phyloP scores from a whole-genome alignment of 2,329 filamentous ascomycete genomes.

The Colletotrichum theobromicola region DNA sequence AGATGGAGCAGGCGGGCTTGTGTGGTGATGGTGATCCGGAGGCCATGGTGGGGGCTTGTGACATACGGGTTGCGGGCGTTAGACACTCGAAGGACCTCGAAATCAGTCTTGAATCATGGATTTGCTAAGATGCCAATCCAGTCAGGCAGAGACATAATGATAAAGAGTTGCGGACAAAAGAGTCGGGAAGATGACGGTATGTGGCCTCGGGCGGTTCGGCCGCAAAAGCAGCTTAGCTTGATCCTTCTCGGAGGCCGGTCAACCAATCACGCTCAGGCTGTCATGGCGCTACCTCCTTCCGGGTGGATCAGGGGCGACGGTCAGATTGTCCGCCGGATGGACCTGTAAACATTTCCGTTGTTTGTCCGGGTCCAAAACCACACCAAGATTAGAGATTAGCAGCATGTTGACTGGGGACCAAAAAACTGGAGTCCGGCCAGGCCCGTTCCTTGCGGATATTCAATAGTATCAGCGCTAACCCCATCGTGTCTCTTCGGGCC shows the following conservation, averaged over 20 bases:
- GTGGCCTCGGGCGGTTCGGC: not conserved
- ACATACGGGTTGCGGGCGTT: not conserved
- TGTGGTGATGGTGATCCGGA: not conserved
- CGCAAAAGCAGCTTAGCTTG: not conserved
- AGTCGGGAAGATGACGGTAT: not conserved
- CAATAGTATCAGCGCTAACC: not conserved
- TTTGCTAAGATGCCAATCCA: not conserved
- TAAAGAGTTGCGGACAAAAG: not conserved
- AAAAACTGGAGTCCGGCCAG: not conserved
- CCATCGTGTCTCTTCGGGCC: not conserved
- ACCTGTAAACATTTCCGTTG: not conserved
- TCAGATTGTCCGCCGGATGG: not conserved
- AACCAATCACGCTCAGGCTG: not conserved
- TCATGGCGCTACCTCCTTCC: not conserved
- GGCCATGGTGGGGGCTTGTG: not conserved
- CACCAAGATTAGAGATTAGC: not conserved
- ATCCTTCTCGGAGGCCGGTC: not conserved
- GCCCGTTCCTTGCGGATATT: not conserved
- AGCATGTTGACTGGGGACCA: not conserved
- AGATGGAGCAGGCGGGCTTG: slow-evolving; percentile 35
- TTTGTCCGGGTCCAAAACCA: not conserved
- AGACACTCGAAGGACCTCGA: not conserved
- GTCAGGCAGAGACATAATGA: accelerated
- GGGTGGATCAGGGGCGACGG: not conserved
- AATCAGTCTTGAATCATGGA: not conserved